Evolutionary conservation across 2,329 filamentous ascomycete species (phyloP).

Genomic region (Cytospora piceae): DNA sequence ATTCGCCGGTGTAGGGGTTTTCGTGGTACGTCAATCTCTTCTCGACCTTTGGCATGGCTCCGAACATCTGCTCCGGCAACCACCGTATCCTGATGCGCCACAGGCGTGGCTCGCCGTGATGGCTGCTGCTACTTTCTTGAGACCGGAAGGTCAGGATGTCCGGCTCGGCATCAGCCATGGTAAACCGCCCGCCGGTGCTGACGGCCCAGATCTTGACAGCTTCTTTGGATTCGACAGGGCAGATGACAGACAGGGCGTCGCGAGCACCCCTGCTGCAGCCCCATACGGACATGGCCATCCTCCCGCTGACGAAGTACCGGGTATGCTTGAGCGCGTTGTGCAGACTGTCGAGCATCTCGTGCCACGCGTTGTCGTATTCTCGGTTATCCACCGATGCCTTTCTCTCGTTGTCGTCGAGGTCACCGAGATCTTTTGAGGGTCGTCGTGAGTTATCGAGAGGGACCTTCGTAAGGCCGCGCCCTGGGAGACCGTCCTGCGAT

Average conservation of each 20-base stretch:
- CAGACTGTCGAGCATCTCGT: slow-evolving; percentile 46
- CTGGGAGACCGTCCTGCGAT: background rate
- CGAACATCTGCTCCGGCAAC: slow-evolving; percentile 36
- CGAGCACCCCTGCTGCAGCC: slow-evolving; percentile 42
- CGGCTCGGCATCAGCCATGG: slow-evolving; percentile 36
- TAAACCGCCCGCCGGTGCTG: slow-evolving; percentile 39
- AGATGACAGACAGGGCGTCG: slow-evolving; percentile 46
- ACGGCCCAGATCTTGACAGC: slow-evolving; percentile 48
- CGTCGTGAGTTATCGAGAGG: slow-evolving; percentile 1
- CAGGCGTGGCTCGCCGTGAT: slow-evolving; percentile 25
- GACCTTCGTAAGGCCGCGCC: background rate
- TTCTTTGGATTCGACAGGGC: slow-evolving; percentile 41
- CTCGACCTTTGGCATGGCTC: slow-evolving; percentile 3
- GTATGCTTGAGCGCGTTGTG: slow-evolving; percentile 46
- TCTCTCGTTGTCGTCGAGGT: background rate
- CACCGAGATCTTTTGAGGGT: slow-evolving; percentile 6
- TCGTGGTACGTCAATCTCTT: slow-evolving; percentile 5
- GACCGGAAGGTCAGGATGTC: slow-evolving; percentile 51
- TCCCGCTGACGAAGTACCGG: slow-evolving; percentile 52
- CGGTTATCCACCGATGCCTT: slow-evolving; percentile 1
- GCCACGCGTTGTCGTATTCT: slow-evolving; percentile 35
- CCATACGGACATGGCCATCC: slow-evolving; percentile 49
- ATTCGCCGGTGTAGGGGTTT: background rate
- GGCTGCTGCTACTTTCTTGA: slow-evolving; percentile 34
- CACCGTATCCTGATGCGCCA: slow-evolving; percentile 44